Percentiles rank a stretch among this genome's conserved stretches.
These are phyloP conservation scores for Nemania diffusa DNA, from an alignment of 2,329 filamentous ascomycete species.

Conservation along the genomic window DNA sequence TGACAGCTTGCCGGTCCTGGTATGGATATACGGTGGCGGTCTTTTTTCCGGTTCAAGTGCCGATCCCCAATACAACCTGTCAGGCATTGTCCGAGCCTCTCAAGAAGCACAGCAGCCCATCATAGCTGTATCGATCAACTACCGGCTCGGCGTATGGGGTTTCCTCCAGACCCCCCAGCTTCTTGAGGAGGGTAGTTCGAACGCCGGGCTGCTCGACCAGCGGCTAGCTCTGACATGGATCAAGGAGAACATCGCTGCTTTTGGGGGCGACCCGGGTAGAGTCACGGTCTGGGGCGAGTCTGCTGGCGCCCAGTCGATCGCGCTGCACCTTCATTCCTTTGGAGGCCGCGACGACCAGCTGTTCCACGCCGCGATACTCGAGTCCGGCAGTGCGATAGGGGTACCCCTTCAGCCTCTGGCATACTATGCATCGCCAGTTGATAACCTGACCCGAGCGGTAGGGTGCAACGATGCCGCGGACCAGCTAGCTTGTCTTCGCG, in stretches of 20 bases:
- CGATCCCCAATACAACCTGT: conserved; percentile 71
- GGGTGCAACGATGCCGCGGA: conserved; percentile 50
- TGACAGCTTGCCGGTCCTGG: conserved; percentile 52
- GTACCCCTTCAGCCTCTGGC: conserved; percentile 46
- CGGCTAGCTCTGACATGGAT: too few species aligned
- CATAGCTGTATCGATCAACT: conserved; percentile 52
- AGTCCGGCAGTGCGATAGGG: conserved; percentile 57
- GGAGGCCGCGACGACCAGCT: conserved; percentile 65
- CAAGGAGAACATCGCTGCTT: too few species aligned
- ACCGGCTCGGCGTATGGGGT: conserved; percentile 41
- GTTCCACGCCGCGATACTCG: conserved; percentile 63
- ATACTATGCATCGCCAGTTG: conserved; percentile 50
- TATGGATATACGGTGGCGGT: conserved; percentile 71
- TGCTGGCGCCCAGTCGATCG: conserved; percentile 39
- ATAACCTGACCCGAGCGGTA: conserved; percentile 50
- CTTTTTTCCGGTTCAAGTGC: conserved; percentile 60
- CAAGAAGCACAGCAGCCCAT: conserved; percentile 61
- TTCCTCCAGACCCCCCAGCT: conserved; percentile 49
- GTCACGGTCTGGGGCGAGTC: too few species aligned
- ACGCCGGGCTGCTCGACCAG: conserved; percentile 55
- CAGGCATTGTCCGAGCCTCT: conserved; percentile 66
- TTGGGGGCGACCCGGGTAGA: too few species aligned
- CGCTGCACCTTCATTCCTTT: conserved; percentile 63
- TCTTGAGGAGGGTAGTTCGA: conserved; percentile 19
- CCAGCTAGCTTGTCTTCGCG: conserved; percentile 52